Base-by-base conservation (phyloP, 2,329 filamentous ascomycete genomes). In the Cryphonectria parasitica region DNA sequence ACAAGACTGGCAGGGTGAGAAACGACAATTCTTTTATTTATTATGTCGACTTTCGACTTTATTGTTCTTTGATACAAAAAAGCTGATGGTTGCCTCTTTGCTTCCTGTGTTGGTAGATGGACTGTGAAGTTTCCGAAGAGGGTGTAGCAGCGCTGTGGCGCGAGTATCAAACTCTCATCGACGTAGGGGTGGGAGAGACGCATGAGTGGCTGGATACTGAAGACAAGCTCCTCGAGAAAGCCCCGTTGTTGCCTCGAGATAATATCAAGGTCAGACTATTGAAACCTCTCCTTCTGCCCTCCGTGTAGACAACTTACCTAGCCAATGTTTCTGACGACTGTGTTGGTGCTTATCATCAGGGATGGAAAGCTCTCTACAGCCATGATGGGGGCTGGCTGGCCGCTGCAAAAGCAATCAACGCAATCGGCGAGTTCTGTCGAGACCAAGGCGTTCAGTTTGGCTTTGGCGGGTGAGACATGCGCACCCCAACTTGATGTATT, bases 341-440 rank as follows among this genome's bases (percentile, higher is more conserved):
- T 39, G 36, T 8, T 43, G 3, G 13, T 28, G 5, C 36, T 8
- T 7, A 2, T 1, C 64, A 5, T 2, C 66, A 80, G 77, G 83
- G 82, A 3, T 85, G 83, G 83, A 84, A 84, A 75, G 83, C 80
- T 11, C 76, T 85, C 25, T 83, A 77, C 66, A 82, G 80, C 68
- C 66, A 75, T 4, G 82, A 84, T 67, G 83, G 83, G 34, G 83
- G 83, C 62, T 85, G 83, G 83, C 77, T 85, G 22, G 83, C 83
- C 31, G 83, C 83, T 28, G 81, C 80, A 7, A 83, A 84, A 74
- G 83, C 83, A 25, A 84, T 84, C 75, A 80, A 83, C 67, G 82
- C 83, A 0, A 82, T 85, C 25, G 83, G 83, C 15, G 75, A 80
- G 39, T 77, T 79, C 19, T 74, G 83, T 17, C 77, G 76, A 67